These are phyloP conservation scores for Meyerozyma carpophila DNA, from an alignment of 1,139 yeast species.

Conservation along the genomic window DNA sequence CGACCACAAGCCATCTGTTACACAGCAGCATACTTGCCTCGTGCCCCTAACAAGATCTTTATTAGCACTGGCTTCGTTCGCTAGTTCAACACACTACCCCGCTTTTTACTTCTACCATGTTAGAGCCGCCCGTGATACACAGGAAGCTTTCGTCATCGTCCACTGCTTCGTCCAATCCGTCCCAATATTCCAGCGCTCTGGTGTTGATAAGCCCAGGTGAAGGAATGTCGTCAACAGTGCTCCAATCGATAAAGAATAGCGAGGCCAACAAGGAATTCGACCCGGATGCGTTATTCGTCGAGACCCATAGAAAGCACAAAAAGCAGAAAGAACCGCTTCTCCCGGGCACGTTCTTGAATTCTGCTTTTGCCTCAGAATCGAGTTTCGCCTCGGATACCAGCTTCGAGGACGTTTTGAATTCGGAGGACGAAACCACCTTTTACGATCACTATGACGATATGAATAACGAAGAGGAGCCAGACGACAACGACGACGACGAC, in stretches of 20 bases:
- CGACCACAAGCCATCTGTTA: too few relatives aligned
- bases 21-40: background rate
- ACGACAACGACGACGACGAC: constrained; percentile 7
- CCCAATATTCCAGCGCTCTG: background rate
- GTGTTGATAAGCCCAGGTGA: constrained; percentile 6
- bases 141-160: background rate
- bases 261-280: constrained; percentile 19
- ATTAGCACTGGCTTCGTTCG: background rate
- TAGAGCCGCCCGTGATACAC: background rate
- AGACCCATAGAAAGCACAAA: constrained; percentile 26
- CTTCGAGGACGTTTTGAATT: constrained; percentile 3
- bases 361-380: constrained; percentile 1
- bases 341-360: background rate
- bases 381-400: constrained; percentile 1
- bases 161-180: constrained; percentile 1
- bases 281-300: constrained; percentile 32
- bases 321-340: constrained; percentile 1
- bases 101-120: background rate
- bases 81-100: background rate
- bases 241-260: constrained; percentile 23
- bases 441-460: constrained; percentile 8
- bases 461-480: constrained; percentile 10
- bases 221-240: constrained; percentile 26
- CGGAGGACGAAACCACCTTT: constrained; percentile 7
- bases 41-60: background rate